Evolutionary conservation across 208 protist species (phyloP).

Genomic region (Blechomonas ayalai): DNA sequence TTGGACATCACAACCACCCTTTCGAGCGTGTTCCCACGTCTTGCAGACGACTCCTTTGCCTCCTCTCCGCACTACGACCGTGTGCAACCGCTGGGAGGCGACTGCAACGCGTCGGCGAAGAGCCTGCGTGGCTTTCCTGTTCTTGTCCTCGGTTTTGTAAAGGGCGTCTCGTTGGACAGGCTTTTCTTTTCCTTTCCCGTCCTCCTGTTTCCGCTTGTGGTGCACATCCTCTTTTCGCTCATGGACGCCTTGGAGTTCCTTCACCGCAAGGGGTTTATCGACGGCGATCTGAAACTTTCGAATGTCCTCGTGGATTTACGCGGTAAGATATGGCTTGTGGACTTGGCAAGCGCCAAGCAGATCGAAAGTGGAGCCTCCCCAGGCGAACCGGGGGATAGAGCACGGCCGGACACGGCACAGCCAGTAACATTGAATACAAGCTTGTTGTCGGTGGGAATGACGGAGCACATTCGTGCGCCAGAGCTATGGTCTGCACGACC

Average conservation of each 20-base stretch:
- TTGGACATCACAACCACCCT: too few relatives aligned
- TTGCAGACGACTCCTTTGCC: too few relatives aligned
- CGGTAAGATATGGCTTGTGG: conserved; percentile 27
- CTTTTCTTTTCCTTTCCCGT: conserved; percentile 18
- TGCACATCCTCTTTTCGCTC: conserved; percentile 8
- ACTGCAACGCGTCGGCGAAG: too few relatives aligned
- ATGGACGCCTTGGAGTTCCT: conserved; percentile 11
- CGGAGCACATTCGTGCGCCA: conserved; percentile 19
- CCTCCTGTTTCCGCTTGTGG: conserved; percentile 14
- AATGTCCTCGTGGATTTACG: conserved; percentile 18
- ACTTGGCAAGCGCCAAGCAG: conserved; percentile 16
- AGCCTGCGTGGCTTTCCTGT: too few relatives aligned
- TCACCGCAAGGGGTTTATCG: conserved; percentile 22
- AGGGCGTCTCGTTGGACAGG: conserved; percentile 14
- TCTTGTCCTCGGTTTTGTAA: conserved; percentile 25
- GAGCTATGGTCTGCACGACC: conserved; percentile 7
- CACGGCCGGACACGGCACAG: neutral
- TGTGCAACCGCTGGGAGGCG: too few relatives aligned
- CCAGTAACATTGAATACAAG: neutral
- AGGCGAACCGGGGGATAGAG: too few relatives aligned
- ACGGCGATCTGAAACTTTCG: conserved; percentile 34
- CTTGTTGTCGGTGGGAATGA: conserved; percentile 10
- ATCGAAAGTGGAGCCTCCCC: neutral
- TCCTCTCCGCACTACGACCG: too few relatives aligned
- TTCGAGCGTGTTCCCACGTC: too few relatives aligned